Evolutionary conservation across 177 flowering plant genomes (phyloP), one percentile per base, ranked within the genome.

Genomic region (Vitis hybrid): DNA sequence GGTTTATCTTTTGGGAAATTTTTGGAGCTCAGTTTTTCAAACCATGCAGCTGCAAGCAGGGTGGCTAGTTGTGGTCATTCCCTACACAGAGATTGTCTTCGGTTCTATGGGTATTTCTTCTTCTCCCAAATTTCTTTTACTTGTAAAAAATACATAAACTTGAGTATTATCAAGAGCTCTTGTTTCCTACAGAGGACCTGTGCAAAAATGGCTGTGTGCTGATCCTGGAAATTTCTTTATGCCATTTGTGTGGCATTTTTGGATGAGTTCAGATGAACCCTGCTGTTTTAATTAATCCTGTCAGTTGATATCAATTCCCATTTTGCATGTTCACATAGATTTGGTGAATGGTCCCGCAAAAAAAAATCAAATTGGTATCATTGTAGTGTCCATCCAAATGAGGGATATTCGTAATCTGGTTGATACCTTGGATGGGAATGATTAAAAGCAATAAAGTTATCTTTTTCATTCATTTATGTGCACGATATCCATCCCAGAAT

Each of bases 51-150:
- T 82, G 99, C 98, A 33, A 96, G 99, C 77, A 90, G 98, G 79
- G 97, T 94, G 65, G 98, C 99, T 62, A 91, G 89, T 76, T 96
- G 99, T 85, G 99, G 99, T 59, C 99, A 96, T 82, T 96, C 99
- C 61, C 78, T 96, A 13, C 99, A 96, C 64, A 84, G 99, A 76
- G 98, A 96, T 76, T 96, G 99, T 78, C 97, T 96, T 76, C 90
- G 99, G 13, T 96, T 96, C 73, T 96, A 94, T 82, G 99, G 99
- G 99, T 93, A 54, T 50, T 62, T 24, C 18, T 59, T 12, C 44
- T 19, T 13, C 7, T 18, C 56, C 60, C 64, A 59, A 22, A 11
- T 74, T 60, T 44, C 33, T 59, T 3, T 64, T 56, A 38, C 47
- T 11, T 49, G 62, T 47, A 22, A 20, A 50, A 14, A 3, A 49